phyloP scores from a whole-genome alignment of 257 asterid genomes.

The Solanum tacnaense region DNA sequence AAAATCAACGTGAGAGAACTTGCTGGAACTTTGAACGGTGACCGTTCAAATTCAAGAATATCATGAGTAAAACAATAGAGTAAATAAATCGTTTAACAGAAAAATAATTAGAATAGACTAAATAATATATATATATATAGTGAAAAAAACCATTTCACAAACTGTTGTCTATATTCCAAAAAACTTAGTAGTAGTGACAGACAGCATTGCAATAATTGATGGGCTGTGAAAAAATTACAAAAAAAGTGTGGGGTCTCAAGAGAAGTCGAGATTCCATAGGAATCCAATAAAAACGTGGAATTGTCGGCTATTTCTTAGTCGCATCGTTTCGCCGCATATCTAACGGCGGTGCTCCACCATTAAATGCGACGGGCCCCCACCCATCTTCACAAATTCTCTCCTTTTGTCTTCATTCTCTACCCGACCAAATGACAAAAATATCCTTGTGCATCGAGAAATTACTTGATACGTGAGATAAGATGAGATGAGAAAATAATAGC shows the following conservation, averaged over 20 bases:
- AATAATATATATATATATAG: too few relatives aligned
- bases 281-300: constrained; percentile 14
- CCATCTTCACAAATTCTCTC: background rate
- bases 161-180: background rate
- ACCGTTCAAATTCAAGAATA: background rate
- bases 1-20: background rate
- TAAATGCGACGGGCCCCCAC: background rate
- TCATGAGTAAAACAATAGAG: background rate
- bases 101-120: too few relatives aligned
- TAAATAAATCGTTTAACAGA: background rate
- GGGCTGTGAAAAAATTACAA: background rate
- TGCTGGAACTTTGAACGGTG: background rate
- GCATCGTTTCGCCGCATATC: constrained; percentile 37
- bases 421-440: background rate
- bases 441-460: background rate
- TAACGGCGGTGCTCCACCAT: constrained; percentile 20
- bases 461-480: background rate
- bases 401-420: background rate
- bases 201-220: background rate
- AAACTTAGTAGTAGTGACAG: background rate
- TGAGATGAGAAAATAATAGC: background rate
- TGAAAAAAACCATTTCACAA: background rate
- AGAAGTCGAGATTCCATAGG: background rate
- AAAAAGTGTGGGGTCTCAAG: background rate
- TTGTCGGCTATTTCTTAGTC: background rate